Evolutionary conservation across 345 rosid species (phyloP), one percentile per base, ranked within the genome.

Genomic region (Acer negundo): DNA sequence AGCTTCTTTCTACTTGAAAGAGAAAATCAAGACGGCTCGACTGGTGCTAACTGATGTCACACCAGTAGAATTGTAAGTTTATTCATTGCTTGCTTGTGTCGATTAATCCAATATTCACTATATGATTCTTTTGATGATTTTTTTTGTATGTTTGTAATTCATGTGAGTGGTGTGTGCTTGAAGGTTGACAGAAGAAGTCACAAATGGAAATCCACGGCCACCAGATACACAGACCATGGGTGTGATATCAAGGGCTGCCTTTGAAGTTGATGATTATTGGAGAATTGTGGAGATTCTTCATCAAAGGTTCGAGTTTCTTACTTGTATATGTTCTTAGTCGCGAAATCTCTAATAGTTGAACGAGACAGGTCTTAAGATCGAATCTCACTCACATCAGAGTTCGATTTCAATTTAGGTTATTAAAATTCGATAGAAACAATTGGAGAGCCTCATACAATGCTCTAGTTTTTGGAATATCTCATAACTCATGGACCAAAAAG

Each of bases 251-350:
- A 78, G 81, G 67, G 95, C 94, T 77, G 94, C 95, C 38, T 95
- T 95, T 72, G 97, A 95, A 77, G 90, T 95, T 73, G 97, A 95
- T 85, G 94, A 95, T 80, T 95, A 89, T 69, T 87, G 88, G 80
- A 87, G 95, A 82, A 89, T 92, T 63, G 87, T 86, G 0, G 92
- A 84, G 69, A 80, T 92, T 78, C 78, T 93, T 38, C 97, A 92
- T 85, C 86, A 72, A 31, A 90, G 98, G 98, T 94, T 72, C 15
- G 63, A 23, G 64, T 35, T 55, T 75, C 4, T 59, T 26, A 13
- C 19, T 35, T 35, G 38, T 4, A 4, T 35, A 35, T 35, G 38
- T 4, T 35, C 38, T 35, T 35, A 35, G 38, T 35, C 38, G 38
- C 6, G 38, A 35, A 35, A 35, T 35, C 38, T 35, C 38, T 35